Percentiles rank a stretch among this genome's conserved stretches.
These are phyloP conservation scores for Phaffia australis DNA, from an alignment of 768 basidiomycete genomes.

Conservation along the genomic window DNA sequence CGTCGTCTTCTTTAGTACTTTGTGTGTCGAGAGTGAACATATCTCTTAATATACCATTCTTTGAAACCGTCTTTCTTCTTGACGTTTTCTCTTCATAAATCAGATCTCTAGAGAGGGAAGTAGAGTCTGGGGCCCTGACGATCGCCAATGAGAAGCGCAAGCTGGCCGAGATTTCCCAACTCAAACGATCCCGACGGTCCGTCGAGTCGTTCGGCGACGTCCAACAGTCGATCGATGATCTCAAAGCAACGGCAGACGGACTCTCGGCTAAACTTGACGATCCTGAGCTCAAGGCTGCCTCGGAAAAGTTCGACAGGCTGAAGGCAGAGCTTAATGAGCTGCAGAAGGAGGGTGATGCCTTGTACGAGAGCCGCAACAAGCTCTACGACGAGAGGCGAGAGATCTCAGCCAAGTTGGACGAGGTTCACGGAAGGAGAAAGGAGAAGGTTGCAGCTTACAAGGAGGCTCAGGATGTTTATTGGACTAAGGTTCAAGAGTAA, in stretches of 20 bases:
- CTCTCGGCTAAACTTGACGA: slow-evolving; percentile 77
- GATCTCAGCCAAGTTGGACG: slow-evolving; percentile 45
- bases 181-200: slow-evolving; percentile 57
- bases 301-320: slow-evolving; percentile 69
- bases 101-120: slow-evolving; percentile 73
- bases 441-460: slow-evolving; percentile 25
- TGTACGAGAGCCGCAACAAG: slow-evolving; percentile 60
- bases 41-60: not conserved
- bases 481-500: slow-evolving; percentile 24
- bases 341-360: slow-evolving; percentile 76
- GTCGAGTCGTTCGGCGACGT: slow-evolving; percentile 73
- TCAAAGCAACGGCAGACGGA: slow-evolving; percentile 61
- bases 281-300: slow-evolving; percentile 69
- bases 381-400: slow-evolving; percentile 77
- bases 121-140: slow-evolving; percentile 84
- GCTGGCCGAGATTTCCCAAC: slow-evolving; percentile 70
- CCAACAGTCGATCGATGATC: slow-evolving; percentile 69
- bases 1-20: slow-evolving; percentile 31
- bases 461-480: slow-evolving; percentile 26
- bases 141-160: slow-evolving; percentile 92
- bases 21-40: not conserved
- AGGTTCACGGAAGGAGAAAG: slow-evolving; percentile 23
- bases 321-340: slow-evolving; percentile 74
- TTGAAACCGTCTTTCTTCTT: not conserved
- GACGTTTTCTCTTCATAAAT: not conserved